Conservation (phyloP, 176 grass and related monocot genomes). For the Zoysia japonica region DNA sequence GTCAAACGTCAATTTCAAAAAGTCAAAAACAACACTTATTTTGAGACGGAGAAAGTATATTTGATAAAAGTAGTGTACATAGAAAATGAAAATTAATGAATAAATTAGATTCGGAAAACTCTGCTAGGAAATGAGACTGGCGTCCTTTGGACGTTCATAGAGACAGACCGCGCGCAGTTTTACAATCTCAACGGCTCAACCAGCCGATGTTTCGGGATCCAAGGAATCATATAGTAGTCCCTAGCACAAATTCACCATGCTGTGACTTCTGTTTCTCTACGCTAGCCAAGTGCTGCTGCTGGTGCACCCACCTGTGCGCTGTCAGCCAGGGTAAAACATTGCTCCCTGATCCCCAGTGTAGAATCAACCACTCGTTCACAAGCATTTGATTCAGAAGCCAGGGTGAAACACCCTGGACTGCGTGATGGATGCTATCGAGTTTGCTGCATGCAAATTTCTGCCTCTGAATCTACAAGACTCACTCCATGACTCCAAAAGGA, state of each 20-base stretch:
- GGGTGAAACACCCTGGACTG: not conserved
- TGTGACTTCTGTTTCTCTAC: constrained; percentile 5
- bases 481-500: not conserved
- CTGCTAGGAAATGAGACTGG: not conserved
- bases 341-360: too few relatives aligned
- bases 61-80: not conserved
- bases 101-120: not conserved
- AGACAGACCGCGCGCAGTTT: not conserved
- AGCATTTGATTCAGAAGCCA: not conserved
- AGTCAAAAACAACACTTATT: too few relatives aligned
- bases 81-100: not conserved
- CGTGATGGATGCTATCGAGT: not conserved
- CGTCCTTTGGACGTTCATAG: not conserved
- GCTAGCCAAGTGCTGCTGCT: not conserved
- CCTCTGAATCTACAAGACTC: constrained; percentile 17
- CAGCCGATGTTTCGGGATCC: not conserved
- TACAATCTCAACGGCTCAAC: too few relatives aligned
- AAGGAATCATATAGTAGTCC: constrained; percentile 30
- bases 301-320: too few relatives aligned
- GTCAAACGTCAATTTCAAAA: too few relatives aligned
- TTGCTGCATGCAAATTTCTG: not conserved
- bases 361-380: too few relatives aligned
- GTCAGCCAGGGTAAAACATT: not conserved
- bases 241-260: not conserved
- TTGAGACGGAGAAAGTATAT: too few relatives aligned